Percentiles rank a stretch among this genome's conserved stretches.
Evolutionary conservation across 2,329 filamentous ascomycete species (phyloP).

Genomic region (Trichoderma harzianum): DNA sequence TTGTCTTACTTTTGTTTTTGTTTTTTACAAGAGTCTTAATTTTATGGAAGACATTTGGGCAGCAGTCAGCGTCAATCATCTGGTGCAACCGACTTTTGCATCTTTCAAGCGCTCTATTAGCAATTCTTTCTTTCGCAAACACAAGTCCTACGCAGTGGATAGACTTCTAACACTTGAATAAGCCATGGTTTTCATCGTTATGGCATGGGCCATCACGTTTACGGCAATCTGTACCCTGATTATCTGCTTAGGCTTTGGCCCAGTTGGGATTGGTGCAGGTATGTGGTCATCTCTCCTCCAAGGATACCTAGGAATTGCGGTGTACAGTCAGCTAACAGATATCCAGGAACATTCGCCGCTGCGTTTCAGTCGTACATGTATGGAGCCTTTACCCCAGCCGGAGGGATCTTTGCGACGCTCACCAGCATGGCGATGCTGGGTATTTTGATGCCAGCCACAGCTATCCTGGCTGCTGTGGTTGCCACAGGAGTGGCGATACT

Average conservation of each 20-base stretch:
- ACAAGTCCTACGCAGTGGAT: neutral
- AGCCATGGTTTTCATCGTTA: neutral
- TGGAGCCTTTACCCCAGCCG: constrained; percentile 13
- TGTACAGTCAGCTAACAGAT: neutral
- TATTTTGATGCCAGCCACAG: constrained; percentile 11
- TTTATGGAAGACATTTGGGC: neutral
- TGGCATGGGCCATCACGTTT: constrained; percentile 13
- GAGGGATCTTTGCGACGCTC: constrained; percentile 11
- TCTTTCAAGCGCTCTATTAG: neutral
- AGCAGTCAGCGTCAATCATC: neutral
- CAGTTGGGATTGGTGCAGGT: constrained; percentile 17
- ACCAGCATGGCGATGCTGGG: constrained; percentile 18
- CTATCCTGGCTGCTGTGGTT: neutral
- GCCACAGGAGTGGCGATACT: neutral
- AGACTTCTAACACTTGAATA: neutral
- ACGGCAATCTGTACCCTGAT: constrained; percentile 11
- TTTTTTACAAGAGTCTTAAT: neutral
- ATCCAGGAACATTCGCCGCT: constrained; percentile 5
- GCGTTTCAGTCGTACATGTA: constrained; percentile 17
- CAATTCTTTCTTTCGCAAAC: neutral
- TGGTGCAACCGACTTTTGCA: neutral
- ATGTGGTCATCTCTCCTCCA: neutral
- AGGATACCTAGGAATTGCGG: neutral
- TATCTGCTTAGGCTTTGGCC: constrained; percentile 14
- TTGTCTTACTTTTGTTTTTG: rapidly evolving